Percentiles rank a stretch among this genome's conserved stretches.
These are phyloP conservation scores for Sporothrix luriei DNA, from an alignment of 2,329 filamentous ascomycete species.

Conservation along the genomic window DNA sequence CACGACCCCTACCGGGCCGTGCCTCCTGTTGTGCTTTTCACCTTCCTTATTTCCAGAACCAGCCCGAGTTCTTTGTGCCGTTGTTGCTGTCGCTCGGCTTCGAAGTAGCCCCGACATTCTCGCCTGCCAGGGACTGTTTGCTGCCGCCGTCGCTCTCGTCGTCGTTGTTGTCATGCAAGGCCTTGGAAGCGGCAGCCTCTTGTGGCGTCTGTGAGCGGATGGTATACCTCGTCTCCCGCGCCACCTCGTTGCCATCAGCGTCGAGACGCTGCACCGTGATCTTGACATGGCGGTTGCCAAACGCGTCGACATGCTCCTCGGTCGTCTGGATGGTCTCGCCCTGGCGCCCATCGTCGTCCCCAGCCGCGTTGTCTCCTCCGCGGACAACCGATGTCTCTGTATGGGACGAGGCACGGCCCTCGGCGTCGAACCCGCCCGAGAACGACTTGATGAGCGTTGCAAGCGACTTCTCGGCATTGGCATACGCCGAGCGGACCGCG, in stretches of 20 bases:
- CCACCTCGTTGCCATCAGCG: constrained; percentile 48
- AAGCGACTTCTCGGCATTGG: constrained; percentile 47
- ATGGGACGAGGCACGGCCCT: constrained; percentile 3
- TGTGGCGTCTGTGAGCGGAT: constrained; percentile 31
- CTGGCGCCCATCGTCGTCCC: neutral
- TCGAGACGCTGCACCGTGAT: constrained; percentile 48
- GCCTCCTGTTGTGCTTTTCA: neutral
- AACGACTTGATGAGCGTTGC: constrained; percentile 47
- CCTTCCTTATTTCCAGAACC: constrained; percentile 47
- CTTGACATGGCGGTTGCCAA: constrained; percentile 50
- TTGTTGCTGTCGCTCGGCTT: constrained; percentile 31
- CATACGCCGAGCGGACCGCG: constrained; percentile 45
- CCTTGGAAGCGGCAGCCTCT: constrained; percentile 9
- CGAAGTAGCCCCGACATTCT: constrained; percentile 6
- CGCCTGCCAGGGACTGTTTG: neutral
- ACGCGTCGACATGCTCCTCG: constrained; percentile 49
- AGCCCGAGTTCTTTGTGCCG: constrained; percentile 42
- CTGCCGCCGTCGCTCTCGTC: neutral
- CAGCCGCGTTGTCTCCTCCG: neutral
- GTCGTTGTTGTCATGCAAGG: neutral
- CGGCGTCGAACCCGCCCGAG: constrained; percentile 33
- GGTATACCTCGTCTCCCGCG: constrained; percentile 42
- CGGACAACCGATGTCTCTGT: neutral
- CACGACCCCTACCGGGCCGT: neutral
- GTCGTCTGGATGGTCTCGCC: constrained; percentile 44